phyloP scores from a whole-genome alignment of 1,139 yeast genomes.

The Candida sanyaensis region DNA sequence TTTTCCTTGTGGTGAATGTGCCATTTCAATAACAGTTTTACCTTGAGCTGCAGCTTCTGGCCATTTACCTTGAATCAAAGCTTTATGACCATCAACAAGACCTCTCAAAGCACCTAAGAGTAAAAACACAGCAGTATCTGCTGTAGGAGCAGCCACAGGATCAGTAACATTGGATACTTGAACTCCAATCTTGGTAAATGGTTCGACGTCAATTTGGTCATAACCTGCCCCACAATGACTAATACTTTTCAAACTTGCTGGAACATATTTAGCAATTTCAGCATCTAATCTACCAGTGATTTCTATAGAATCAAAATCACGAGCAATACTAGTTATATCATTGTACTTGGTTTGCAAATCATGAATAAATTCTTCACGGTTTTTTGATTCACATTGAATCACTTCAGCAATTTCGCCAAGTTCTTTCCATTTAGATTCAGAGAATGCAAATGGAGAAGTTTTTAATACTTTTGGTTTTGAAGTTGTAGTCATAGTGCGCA shows the following conservation, averaged over 20 bases:
- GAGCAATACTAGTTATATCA: slow-evolving; percentile 48
- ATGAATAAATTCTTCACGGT: slow-evolving; percentile 48
- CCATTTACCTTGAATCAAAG: slow-evolving; percentile 62
- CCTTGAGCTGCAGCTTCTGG: slow-evolving; percentile 18
- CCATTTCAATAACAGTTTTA: slow-evolving; percentile 25
- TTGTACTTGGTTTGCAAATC: slow-evolving; percentile 51
- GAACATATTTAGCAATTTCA: slow-evolving; percentile 64
- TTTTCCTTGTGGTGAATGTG: slow-evolving; percentile 58
- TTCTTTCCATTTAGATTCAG: slow-evolving; percentile 58
- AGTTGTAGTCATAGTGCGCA: not conserved
- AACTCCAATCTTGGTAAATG: slow-evolving; percentile 48
- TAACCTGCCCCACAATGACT: slow-evolving; percentile 92
- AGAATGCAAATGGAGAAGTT: slow-evolving; percentile 53
- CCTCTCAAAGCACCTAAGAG: slow-evolving; percentile 67
- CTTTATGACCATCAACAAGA: slow-evolving; percentile 45
- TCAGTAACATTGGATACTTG: slow-evolving; percentile 72
- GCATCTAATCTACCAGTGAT: slow-evolving; percentile 74
- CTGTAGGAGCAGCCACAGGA: slow-evolving; percentile 76
- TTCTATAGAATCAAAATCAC: slow-evolving; percentile 47
- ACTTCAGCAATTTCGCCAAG: slow-evolving; percentile 50
- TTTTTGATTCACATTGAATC: slow-evolving; percentile 41
- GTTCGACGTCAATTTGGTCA: slow-evolving; percentile 68
- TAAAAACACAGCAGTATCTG: slow-evolving; percentile 71
- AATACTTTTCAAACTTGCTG: slow-evolving; percentile 59
- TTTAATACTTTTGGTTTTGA: slow-evolving; percentile 55